Conservation (phyloP, 2,329 filamentous ascomycete species). For the Davidsoniella eucalypti region DNA sequence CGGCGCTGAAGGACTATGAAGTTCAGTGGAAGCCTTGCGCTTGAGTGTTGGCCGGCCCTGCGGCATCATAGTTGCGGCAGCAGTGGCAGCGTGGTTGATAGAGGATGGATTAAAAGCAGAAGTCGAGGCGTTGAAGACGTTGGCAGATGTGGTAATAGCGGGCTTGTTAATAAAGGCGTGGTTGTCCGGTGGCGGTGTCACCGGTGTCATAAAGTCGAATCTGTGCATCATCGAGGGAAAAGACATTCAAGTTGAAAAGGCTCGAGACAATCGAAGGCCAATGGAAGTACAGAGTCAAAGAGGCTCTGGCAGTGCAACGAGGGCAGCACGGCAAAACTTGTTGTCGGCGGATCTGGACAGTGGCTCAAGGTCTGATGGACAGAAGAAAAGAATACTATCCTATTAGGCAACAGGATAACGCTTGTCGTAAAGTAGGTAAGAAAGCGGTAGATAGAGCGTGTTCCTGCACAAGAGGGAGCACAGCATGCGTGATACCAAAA, state of each 20-base stretch:
- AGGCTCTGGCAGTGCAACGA: no score
- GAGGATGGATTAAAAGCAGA: no score
- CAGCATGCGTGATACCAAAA: neutral
- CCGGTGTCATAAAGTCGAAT: constrained; percentile 19
- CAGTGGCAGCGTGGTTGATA: neutral
- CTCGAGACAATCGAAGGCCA: neutral
- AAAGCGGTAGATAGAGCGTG: neutral
- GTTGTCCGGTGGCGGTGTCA: constrained; percentile 25
- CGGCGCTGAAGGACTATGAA: constrained; percentile 10
- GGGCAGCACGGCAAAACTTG: no score
- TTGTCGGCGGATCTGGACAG: no score
- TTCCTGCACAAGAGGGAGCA: neutral
- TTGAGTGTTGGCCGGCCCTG: constrained; percentile 1
- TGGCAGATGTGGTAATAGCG: neutral
- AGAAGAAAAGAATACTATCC: no score
- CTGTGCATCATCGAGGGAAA: constrained; percentile 14
- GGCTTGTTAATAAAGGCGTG: constrained; percentile 18
- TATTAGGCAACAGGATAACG: no score
- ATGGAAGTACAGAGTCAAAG: neutral
- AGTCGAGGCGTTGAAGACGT: constrained; percentile 1
- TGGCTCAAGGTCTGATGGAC: no score
- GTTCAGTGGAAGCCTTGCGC: constrained; percentile 9
- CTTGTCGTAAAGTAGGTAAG: neutral
- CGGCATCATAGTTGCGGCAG: constrained; percentile 9
- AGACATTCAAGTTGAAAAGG: neutral